Percentiles rank a stretch among this genome's conserved stretches.
Conservation (phyloP, 2,329 filamentous ascomycete genomes). For the Botryosphaeria agaves region DNA sequence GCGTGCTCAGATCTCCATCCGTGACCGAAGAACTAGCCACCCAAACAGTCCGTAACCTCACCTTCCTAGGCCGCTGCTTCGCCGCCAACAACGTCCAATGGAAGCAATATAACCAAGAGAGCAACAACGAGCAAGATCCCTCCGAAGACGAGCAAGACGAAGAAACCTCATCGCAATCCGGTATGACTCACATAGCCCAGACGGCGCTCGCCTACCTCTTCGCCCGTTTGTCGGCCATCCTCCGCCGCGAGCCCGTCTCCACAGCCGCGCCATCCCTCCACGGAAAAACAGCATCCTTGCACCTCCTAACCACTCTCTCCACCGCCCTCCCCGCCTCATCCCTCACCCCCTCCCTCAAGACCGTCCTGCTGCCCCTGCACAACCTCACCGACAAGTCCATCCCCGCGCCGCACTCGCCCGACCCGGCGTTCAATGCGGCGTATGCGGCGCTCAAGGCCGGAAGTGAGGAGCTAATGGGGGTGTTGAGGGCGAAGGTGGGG, state of each 20-base stretch:
- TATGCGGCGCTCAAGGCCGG: conserved; percentile 56
- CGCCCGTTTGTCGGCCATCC: conserved; percentile 56
- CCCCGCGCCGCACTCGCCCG: conserved; percentile 30
- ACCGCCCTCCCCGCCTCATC: conserved; percentile 40
- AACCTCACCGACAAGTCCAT: conserved; percentile 65
- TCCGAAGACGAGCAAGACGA: conserved; percentile 24
- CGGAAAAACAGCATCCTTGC: conserved; percentile 59
- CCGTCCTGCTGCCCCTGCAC: conserved; percentile 51
- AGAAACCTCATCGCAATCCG: too few species aligned
- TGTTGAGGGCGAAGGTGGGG: conserved; percentile 72
- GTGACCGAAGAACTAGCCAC: conserved; percentile 59
- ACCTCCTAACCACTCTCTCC: conserved; percentile 54
- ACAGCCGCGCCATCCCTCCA: conserved; percentile 44
- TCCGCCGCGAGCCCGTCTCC: conserved; percentile 51
- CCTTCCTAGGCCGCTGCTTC: conserved; percentile 58
- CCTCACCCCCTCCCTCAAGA: conserved; percentile 45
- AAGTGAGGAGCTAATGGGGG: conserved; percentile 61
- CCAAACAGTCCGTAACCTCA: conserved; percentile 63
- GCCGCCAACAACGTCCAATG: conserved; percentile 37
- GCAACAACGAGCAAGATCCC: conserved; percentile 25
- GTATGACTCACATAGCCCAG: conserved; percentile 11
- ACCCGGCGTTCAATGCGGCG: conserved; percentile 48
- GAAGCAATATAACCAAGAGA: conserved; percentile 19
- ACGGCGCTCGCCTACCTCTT: conserved; percentile 58
- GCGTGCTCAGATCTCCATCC: conserved; percentile 42